These are phyloP conservation scores for Austroboletus rostrupii DNA, from an alignment of 1,284 basidiomycete genomes.

Conservation along the genomic window DNA sequence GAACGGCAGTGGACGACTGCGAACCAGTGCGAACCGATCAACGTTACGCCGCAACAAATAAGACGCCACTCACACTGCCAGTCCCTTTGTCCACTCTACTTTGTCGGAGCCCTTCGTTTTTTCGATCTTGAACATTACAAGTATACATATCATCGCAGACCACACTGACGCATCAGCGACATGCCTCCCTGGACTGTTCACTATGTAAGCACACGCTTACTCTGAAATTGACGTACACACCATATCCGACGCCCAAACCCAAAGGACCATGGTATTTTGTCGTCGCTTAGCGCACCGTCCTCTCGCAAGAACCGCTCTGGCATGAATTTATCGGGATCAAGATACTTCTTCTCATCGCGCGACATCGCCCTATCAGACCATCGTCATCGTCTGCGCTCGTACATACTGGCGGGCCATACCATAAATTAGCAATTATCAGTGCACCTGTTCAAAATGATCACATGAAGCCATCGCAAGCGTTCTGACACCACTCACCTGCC, in stretches of 20 bases:
- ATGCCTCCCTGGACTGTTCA: constrained; percentile 18
- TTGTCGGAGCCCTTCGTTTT: constrained; percentile 11
- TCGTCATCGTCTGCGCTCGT: neutral
- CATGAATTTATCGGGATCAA: constrained; percentile 15
- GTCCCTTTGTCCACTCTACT: constrained; percentile 15
- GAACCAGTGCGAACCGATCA: constrained; percentile 2
- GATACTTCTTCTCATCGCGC: constrained; percentile 17
- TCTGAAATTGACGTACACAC: neutral
- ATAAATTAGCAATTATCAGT: constrained; percentile 16
- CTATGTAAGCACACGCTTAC: neutral
- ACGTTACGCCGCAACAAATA: neutral
- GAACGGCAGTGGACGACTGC: constrained; percentile 16
- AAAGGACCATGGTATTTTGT: constrained; percentile 13
- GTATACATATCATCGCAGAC: constrained; percentile 21
- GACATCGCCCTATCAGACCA: constrained; percentile 22
- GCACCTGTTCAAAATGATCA: constrained; percentile 4
- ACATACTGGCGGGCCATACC: constrained; percentile 5
- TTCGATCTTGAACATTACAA: constrained; percentile 16
- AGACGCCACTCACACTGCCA: constrained; percentile 5
- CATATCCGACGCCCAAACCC: constrained; percentile 27
- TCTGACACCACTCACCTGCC: constrained; percentile 7
- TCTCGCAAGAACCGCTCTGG: constrained; percentile 23
- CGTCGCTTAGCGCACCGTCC: constrained; percentile 18
- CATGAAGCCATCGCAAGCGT: neutral
- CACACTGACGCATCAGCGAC: constrained; percentile 26